Base-by-base conservation (phyloP, 1,284 basidiomycete species). In the Ustilago bromivora region DNA sequence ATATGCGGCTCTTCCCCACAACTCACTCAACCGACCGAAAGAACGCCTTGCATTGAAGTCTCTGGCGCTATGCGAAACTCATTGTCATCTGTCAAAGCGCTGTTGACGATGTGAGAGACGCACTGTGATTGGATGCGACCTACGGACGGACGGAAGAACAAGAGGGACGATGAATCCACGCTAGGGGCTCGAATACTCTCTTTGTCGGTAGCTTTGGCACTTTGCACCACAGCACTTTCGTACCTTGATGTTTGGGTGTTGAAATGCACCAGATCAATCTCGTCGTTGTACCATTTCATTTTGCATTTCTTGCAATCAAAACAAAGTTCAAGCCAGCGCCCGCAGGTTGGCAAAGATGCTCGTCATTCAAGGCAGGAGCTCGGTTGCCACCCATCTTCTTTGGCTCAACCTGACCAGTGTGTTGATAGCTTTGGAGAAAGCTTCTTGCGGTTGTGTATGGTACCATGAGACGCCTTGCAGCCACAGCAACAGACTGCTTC, bases 1-100 rank as follows among this genome's bases (percentile, higher is more conserved):
- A 55, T 19, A 62, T 62, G 66, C 66, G 43, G 41, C 36, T 58
- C 35, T 53, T 53, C 60, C 61, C 66, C 66, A 62, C 55, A 49
- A 47, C 41, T 41, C 36, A 23, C 28, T 10, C 19, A 54, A 15
- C 13, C 49, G 61, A 65, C 55, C 49, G 47, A 51, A 54, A 32
- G n/a, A 32, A 43, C n/a, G 34, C 32, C 43, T 35, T n/a, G 15
- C 43, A 12, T 23, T 7, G n/a, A 1, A 19, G 23, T 17, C 38
- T 11, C 38, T 40, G 3, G 36, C 36, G 13, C 36, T 17, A 41
- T 17, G 17, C 17, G 40, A 17, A 17, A 6, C 40, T 41, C 40
- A 41, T 15, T 15, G 15, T 13, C 15, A 7, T 7, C 8, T 28
- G 5, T 8, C 28, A n/a, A 13, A 31, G n/a, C 23, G 46, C 46